phyloP scores from a whole-genome alignment of 228 moss, liverwort and hornwort genomes.

The Sphagnum magellanicum region DNA sequence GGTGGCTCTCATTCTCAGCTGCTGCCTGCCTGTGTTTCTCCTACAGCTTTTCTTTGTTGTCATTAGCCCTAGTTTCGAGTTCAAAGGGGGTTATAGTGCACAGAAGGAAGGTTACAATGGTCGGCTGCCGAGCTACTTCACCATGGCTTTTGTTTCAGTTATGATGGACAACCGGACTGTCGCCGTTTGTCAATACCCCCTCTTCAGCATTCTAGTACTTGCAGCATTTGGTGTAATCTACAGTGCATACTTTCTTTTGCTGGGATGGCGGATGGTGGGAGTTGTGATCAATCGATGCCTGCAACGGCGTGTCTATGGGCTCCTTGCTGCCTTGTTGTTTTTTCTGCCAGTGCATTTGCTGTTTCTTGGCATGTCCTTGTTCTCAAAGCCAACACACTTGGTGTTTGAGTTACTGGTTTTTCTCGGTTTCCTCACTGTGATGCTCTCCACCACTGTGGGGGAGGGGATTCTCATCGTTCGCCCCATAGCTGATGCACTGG shows the following conservation, averaged over 20 bases:
- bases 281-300: constrained; percentile 85
- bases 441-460: constrained; percentile 82
- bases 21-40: constrained; percentile 84
- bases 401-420: constrained; percentile 78
- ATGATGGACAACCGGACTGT: constrained; percentile 32
- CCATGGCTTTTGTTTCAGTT: constrained; percentile 64
- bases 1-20: constrained; percentile 62
- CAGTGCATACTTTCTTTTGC: constrained; percentile 64
- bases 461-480: constrained; percentile 85
- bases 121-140: constrained; percentile 75
- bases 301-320: constrained; percentile 75
- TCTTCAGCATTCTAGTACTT: constrained; percentile 79
- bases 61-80: constrained; percentile 68
- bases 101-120: constrained; percentile 69
- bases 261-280: constrained; percentile 89
- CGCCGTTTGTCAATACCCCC: constrained; percentile 90
- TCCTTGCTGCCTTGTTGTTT: constrained; percentile 65
- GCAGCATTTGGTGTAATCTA: constrained; percentile 77
- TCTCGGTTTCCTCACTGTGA: constrained; percentile 75
- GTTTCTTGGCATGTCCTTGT: constrained; percentile 75
- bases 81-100: constrained; percentile 51
- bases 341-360: constrained; percentile 80
- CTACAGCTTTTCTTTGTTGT: constrained; percentile 84
- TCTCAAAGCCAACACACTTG: constrained; percentile 64
- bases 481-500: constrained; percentile 87